phyloP scores from a whole-genome alignment of 805 yeast genomes.

The fission yeast (Schizosaccharomyces pombe) region DNA sequence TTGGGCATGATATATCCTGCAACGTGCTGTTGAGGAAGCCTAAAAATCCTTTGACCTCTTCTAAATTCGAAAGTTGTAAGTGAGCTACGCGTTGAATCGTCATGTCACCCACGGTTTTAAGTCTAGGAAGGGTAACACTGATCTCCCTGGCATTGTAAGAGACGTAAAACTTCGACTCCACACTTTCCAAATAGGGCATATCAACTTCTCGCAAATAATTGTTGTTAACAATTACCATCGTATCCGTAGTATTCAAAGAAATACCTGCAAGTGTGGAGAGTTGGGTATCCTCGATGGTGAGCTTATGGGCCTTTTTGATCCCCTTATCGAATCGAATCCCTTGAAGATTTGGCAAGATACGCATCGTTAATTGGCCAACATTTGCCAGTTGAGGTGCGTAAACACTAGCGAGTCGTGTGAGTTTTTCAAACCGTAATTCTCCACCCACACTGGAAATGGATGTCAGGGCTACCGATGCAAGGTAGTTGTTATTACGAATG shows the following conservation, averaged over 20 bases:
- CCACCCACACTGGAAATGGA: conserved; percentile 52
- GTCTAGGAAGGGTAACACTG: conserved; percentile 26
- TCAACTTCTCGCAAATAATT: conserved; percentile 38
- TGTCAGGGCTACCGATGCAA: conserved; percentile 55
- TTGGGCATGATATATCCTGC: conserved; percentile 17
- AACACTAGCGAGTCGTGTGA: background rate
- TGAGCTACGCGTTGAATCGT: conserved; percentile 61
- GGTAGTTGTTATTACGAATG: conserved; percentile 39
- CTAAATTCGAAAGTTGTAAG: conserved; percentile 43
- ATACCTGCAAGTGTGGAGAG: conserved; percentile 2
- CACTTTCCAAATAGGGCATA: conserved; percentile 45
- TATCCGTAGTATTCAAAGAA: background rate
- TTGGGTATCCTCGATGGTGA: background rate
- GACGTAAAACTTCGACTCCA: conserved; percentile 44
- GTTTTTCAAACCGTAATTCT: conserved; percentile 5
- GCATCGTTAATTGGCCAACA: background rate
- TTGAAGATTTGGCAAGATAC: conserved; percentile 1
- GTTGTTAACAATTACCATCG: conserved; percentile 56
- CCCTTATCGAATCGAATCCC: background rate
- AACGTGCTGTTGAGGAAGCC: conserved; percentile 57
- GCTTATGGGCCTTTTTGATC: background rate
- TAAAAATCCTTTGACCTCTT: conserved; percentile 54
- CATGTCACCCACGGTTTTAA: conserved; percentile 70
- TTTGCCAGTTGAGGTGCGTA: background rate
- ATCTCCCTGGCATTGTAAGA: conserved; percentile 69